Evolutionary conservation across 2,329 filamentous ascomycete genomes (phyloP).

Genomic region (Penicillium hesseltinei): DNA sequence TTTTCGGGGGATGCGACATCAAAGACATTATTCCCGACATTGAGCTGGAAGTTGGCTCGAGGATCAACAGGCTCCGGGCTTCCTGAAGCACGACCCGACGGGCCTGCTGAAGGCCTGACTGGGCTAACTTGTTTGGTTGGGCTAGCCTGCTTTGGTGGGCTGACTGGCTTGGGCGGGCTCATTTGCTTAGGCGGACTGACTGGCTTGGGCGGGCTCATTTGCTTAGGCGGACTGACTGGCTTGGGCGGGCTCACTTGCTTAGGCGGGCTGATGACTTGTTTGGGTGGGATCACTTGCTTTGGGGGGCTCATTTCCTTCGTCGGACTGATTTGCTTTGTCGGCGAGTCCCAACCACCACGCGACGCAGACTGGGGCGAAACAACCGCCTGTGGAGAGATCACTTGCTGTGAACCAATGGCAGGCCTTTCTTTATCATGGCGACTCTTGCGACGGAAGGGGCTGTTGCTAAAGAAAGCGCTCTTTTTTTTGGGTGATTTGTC

Average conservation of each 20-base stretch:
- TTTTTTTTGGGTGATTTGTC: constrained; percentile 63
- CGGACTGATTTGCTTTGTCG: constrained; percentile 5
- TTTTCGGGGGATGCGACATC: constrained; percentile 79
- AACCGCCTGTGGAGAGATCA: constrained; percentile 4
- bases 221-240: constrained; percentile 13
- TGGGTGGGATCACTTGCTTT: background rate
- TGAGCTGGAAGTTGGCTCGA: constrained; percentile 86
- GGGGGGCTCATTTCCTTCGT: background rate
- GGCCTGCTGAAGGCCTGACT: constrained; percentile 41
- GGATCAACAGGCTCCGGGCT: constrained; percentile 89
- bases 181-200: constrained; percentile 22
- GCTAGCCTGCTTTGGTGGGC: constrained; percentile 38
- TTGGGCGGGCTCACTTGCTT: constrained; percentile 13
- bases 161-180: constrained; percentile 37
- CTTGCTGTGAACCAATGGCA: constrained; percentile 34
- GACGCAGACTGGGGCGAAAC: background rate
- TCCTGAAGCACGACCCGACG: constrained; percentile 33
- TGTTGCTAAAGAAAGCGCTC: constrained; percentile 89
- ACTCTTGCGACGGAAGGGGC: constrained; percentile 90
- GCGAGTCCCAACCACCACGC: constrained; percentile 7
- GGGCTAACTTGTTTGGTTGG: constrained; percentile 44
- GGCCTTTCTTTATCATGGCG: constrained; percentile 66
- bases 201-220: constrained; percentile 17
- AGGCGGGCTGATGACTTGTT: background rate
- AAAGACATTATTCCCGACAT: constrained; percentile 94